Base-by-base conservation (phyloP, 2,329 filamentous ascomycete genomes). In the Aspergillus piperis region DNA sequence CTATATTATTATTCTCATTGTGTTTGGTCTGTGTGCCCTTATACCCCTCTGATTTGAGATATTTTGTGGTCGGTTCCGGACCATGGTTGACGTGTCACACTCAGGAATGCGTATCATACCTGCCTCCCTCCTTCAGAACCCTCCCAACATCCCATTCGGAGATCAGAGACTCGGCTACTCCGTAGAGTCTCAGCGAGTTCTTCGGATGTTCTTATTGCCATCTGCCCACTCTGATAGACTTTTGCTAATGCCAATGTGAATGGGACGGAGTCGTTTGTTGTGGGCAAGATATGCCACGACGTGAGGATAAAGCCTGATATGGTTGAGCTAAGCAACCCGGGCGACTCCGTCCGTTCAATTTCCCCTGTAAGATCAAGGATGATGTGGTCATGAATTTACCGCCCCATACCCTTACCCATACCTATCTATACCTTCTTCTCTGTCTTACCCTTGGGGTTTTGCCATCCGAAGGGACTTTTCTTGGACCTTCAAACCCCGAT, bases 11-110 rank as follows among this genome's bases (percentile, higher is more conserved):
- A 36, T 36, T 36, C 11, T 13, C 32, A 36, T 13, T 36, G 2
- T 36, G 5, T 36, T 36, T 10, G 23, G 47, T 17, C n/a, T 32
- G 32, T 36, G 32, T 36, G 32, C 32, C 32, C 32, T 36, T 36
- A 36, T 36, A 13, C 32, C 32, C 32, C 32, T 17, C 27, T 17
- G n/a, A 32, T 19, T 30, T 32, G 25, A 27, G 47, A 50, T 50
- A 36, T 54, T 44, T 57, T 39, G 15, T 64, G 56, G 61, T 63
- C 49, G 56, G 47, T 59, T 61, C 19, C 44, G 58, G 58, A 41
- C 62, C 62, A 54, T 57, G 61, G 62, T 63, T 63, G 62, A 63
- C 62, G 61, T 64, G 58, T 64, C 62, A 64, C 52, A 54, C 54
- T 51, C 13, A 27, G 25, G 48, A 57, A 48, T 51, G 56, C 19